Evolutionary conservation across 768 basidiomycete genomes (phyloP).

Genomic region (Collybiopsis luxurians): DNA sequence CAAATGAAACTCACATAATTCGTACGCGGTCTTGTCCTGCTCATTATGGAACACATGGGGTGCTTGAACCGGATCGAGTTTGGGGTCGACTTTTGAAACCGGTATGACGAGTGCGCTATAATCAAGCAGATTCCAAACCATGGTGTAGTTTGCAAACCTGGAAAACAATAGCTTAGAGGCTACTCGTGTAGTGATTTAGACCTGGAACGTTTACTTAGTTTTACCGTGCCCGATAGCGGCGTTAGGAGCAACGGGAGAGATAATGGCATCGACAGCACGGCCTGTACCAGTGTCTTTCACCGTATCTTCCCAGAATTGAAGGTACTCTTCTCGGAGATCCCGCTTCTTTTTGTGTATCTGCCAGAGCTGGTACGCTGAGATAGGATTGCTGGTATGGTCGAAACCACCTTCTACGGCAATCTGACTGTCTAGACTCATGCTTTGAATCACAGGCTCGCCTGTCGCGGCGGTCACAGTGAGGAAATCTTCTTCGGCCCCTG

Average conservation of each 20-base stretch:
- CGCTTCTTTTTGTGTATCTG: conserved; percentile 53
- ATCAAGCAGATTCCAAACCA: conserved; percentile 69
- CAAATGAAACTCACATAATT: conserved; percentile 46
- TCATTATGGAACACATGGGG: conserved; percentile 44
- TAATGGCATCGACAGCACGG: conserved; percentile 74
- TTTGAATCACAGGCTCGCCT: conserved; percentile 55
- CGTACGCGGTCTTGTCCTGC: conserved; percentile 46
- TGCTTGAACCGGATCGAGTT: conserved; percentile 45
- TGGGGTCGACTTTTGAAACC: conserved; percentile 56
- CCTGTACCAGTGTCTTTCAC: conserved; percentile 55
- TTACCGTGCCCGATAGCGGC: conserved; percentile 63
- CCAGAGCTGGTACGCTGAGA: conserved; percentile 66
- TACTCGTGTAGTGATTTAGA: no score
- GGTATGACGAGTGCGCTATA: conserved; percentile 63
- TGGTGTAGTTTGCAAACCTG: conserved; percentile 53
- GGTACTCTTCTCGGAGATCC: conserved; percentile 51
- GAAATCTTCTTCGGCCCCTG: conserved; percentile 51
- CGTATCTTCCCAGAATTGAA: conserved; percentile 63
- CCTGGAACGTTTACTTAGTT: conserved; percentile 39
- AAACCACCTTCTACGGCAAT: conserved; percentile 14
- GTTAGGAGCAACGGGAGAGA: conserved; percentile 59
- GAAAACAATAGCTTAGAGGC: background rate
- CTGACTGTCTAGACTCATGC: conserved; percentile 38
- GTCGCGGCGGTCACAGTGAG: conserved; percentile 28
- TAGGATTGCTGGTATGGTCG: conserved; percentile 20